These are phyloP conservation scores for Rhazya stricta DNA, from an alignment of 257 asterid genomes.

Conservation along the genomic window DNA sequence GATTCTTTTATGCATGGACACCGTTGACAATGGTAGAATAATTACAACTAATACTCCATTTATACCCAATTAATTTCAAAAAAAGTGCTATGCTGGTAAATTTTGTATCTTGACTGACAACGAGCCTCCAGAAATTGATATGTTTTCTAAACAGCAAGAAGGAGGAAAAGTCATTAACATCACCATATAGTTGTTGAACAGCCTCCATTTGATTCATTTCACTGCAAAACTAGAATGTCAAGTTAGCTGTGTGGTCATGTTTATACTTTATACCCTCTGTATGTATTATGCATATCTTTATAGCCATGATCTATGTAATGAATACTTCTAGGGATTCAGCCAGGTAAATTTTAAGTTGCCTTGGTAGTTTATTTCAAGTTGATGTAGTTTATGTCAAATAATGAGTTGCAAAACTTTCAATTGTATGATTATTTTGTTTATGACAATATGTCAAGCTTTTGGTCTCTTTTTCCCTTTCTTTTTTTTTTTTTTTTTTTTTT, in stretches of 20 bases:
- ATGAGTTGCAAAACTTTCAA: background rate
- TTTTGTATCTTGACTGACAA: background rate
- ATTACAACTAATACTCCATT: slow-evolving; percentile 5
- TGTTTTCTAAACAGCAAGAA: background rate
- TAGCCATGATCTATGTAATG: background rate
- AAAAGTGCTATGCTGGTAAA: background rate
- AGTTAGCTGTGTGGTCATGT: background rate
- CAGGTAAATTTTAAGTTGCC: background rate
- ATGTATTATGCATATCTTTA: too few relatives aligned
- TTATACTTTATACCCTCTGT: background rate
- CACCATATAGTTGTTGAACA: background rate
- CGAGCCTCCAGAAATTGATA: background rate
- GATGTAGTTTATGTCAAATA: background rate
- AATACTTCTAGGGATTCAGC: background rate
- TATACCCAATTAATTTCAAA: background rate
- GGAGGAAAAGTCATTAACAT: background rate
- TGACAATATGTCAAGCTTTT: background rate
- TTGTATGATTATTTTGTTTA: background rate
- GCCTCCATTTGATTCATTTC: background rate
- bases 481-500: too few relatives aligned
- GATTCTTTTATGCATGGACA: slow-evolving; percentile 93
- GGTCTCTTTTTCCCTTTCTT: too few relatives aligned
- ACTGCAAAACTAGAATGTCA: background rate
- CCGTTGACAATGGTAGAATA: slow-evolving; percentile 64
- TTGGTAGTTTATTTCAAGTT: background rate